Conservation (phyloP, 257 asterid genomes). For the Eucommia ulmoides region DNA sequence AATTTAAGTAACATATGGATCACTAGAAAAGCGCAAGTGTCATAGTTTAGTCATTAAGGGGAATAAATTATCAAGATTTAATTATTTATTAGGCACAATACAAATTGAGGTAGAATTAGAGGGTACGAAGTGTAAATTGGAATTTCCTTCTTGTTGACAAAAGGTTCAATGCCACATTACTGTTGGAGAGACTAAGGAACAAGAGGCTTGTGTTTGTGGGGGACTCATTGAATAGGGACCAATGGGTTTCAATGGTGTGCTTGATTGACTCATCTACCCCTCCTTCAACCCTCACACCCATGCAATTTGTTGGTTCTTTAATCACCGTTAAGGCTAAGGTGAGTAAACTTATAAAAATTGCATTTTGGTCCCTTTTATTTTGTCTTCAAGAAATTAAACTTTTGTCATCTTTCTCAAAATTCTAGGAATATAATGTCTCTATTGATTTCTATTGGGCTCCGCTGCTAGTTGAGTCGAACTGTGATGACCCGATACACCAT, state of each 20-base stretch:
- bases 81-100: no score
- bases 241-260: conserved; percentile 60
- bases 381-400: no score
- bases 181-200: conserved; percentile 48
- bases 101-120: no score
- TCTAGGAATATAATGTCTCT: conserved; percentile 37
- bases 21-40: no score
- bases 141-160: background rate
- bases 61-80: no score
- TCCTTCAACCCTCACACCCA: conserved; percentile 13
- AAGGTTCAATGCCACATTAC: conserved; percentile 47
- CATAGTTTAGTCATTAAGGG: no score
- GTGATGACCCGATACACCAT: conserved; percentile 27
- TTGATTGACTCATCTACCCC: conserved; percentile 35
- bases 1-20: no score
- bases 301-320: conserved; percentile 17
- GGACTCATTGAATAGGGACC: conserved; percentile 60
- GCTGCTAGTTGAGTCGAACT: conserved; percentile 35
- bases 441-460: conserved; percentile 44
- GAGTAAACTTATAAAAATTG: no score
- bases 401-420: no score
- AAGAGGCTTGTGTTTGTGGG: conserved; percentile 75
- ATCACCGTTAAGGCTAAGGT: conserved; percentile 23
- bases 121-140: no score
- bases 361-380: no score